phyloP scores from a whole-genome alignment of 176 grass and related monocot species.

The Avena insularis region DNA sequence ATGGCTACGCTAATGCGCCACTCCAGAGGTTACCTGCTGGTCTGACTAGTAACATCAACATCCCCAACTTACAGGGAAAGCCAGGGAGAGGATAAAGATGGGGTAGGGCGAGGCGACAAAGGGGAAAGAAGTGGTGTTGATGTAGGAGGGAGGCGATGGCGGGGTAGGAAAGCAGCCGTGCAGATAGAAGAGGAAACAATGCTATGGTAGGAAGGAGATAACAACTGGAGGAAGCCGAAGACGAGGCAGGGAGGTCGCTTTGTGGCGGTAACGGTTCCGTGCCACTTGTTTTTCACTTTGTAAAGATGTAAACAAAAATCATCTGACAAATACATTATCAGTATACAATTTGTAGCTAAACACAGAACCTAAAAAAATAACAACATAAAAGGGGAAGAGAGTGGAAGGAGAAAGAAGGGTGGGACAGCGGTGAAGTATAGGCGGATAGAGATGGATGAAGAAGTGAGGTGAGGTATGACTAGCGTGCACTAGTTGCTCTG shows the following conservation, averaged over 20 bases:
- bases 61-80: too few species aligned
- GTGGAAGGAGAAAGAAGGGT: background rate
- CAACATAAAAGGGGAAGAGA: background rate
- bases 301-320: background rate
- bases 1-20: too few species aligned
- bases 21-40: too few species aligned
- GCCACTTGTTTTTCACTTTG: background rate
- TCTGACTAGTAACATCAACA: too few species aligned
- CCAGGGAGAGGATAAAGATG: too few species aligned
- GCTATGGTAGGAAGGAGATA: background rate
- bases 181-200: background rate
- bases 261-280: background rate
- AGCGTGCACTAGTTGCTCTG: constrained; percentile 1
- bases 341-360: background rate
- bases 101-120: too few species aligned
- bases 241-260: background rate
- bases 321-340: background rate
- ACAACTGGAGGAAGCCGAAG: background rate
- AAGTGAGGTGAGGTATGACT: background rate
- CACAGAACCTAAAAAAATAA: background rate
- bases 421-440: background rate
- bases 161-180: background rate
- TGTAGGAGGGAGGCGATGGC: background rate
- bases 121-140: background rate
- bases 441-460: background rate